Evolutionary conservation across 768 basidiomycete genomes (phyloP).

Genomic region (Mycena latifolia): DNA sequence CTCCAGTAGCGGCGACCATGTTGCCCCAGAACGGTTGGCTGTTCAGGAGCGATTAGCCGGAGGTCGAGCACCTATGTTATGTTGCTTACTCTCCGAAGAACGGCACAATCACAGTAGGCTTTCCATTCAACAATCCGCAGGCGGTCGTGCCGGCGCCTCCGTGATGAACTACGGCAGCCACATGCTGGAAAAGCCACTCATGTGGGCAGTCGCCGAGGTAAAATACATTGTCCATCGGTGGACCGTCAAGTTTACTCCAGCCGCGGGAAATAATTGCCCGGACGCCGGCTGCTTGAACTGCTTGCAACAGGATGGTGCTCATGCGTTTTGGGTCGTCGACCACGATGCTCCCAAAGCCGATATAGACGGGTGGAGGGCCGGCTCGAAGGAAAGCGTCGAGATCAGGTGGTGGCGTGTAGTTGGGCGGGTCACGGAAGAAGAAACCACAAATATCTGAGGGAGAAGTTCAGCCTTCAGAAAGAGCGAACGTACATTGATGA

Average conservation of each 20-base stretch:
- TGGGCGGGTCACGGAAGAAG: conserved; percentile 52
- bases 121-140: conserved; percentile 55
- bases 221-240: conserved; percentile 50
- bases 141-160: conserved; percentile 64
- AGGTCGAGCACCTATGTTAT: background rate
- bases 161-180: conserved; percentile 58
- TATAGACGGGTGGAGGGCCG: conserved; percentile 54
- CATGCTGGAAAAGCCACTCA: conserved; percentile 62
- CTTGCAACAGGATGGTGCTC: conserved; percentile 52
- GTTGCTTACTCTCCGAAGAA: conserved; percentile 56
- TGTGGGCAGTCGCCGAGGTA: conserved; percentile 60
- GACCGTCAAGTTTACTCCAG: conserved; percentile 48
- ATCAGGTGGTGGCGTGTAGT: conserved; percentile 47
- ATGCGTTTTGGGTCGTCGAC: conserved; percentile 31
- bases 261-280: conserved; percentile 60
- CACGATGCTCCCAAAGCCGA: conserved; percentile 54
- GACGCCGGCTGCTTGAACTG: conserved; percentile 50
- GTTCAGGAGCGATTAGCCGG: background rate
- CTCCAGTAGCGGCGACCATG: conserved; percentile 58
- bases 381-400: conserved; percentile 48
- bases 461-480: conserved; percentile 40
- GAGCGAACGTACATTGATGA: conserved; percentile 44
- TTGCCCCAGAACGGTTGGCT: conserved; percentile 52
- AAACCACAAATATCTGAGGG: conserved; percentile 56
- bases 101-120: conserved; percentile 58